Percentiles rank a stretch among this genome's conserved stretches.
These are phyloP conservation scores for Geotrichum klebahnii DNA, from an alignment of 1,139 yeast genomes.

Conservation along the genomic window DNA sequence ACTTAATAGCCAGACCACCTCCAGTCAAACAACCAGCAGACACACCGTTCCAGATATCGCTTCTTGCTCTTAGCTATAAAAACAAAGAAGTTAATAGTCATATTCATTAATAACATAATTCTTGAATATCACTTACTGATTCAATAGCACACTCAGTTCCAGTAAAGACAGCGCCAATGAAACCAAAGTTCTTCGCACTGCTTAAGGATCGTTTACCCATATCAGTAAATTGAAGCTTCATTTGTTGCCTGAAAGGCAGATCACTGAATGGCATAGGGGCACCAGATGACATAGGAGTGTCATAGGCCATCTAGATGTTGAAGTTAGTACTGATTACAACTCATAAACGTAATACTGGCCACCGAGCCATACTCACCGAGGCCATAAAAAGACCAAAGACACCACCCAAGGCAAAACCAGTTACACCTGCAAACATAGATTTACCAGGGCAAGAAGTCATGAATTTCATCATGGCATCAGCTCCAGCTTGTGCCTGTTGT, in stretches of 20 bases:
- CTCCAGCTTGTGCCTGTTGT: conserved; percentile 90
- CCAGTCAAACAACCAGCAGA: conserved; percentile 95
- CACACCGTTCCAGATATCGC: conserved; percentile 87
- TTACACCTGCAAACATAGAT: conserved; percentile 83
- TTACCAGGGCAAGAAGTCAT: conserved; percentile 97
- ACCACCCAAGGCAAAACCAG: conserved; percentile 94
- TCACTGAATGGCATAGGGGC: conserved; percentile 56
- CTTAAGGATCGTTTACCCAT: conserved; percentile 85
- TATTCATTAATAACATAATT: conserved; percentile 22
- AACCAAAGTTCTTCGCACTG: conserved; percentile 92
- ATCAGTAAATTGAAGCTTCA: conserved; percentile 84
- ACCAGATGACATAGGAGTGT: conserved; percentile 63
- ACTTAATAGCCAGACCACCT: conserved; percentile 77
- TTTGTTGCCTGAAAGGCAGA: conserved; percentile 86
- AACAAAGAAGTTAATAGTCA: conserved; percentile 8
- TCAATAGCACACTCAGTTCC: conserved; percentile 95
- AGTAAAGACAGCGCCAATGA: conserved; percentile 86
- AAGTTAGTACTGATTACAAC: background rate
- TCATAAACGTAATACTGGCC: background rate
- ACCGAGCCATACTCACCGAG: conserved; percentile 47
- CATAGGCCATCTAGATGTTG: conserved; percentile 54
- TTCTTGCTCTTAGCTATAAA: conserved; percentile 65
- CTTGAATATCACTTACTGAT: conserved; percentile 23
- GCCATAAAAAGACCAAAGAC: conserved; percentile 97
- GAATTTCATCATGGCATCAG: conserved; percentile 72